Conservation (phyloP, 768 basidiomycete genomes). For the Mrakia frigida region DNA sequence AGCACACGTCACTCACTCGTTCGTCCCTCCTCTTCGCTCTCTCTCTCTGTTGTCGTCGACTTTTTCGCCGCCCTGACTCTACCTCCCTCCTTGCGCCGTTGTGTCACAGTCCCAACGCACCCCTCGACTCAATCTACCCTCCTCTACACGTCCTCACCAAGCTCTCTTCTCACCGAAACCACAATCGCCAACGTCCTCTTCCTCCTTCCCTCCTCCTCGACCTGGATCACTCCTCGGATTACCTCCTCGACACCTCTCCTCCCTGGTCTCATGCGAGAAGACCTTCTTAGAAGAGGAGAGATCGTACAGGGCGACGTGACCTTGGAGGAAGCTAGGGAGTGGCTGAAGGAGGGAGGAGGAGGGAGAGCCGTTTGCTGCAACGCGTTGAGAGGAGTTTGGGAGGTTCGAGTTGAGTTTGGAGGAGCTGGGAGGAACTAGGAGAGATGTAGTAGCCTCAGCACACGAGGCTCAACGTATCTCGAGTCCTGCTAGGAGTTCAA, state of each 20-base stretch:
- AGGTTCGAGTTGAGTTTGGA: slow-evolving; percentile 7
- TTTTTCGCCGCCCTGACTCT: too few relatives aligned
- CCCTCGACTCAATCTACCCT: slow-evolving; percentile 14
- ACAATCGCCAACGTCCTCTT: slow-evolving; percentile 28
- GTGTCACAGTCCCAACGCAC: background rate
- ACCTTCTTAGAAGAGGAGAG: background rate
- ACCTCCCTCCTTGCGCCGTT: too few relatives aligned
- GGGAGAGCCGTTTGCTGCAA: slow-evolving; percentile 22
- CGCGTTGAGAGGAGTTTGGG: slow-evolving; percentile 26
- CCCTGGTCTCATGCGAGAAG: slow-evolving; percentile 9
- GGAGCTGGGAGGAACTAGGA: background rate
- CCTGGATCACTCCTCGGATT: slow-evolving; percentile 20
- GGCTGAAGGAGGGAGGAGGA: slow-evolving; percentile 4
- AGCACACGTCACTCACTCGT: slow-evolving; percentile 1
- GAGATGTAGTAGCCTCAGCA: background rate
- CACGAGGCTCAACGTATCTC: background rate
- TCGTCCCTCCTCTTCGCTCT: background rate
- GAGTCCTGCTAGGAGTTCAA: too few relatives aligned
- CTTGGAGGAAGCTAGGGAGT: background rate
- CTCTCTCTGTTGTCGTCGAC: background rate
- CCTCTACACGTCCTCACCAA: slow-evolving; percentile 4
- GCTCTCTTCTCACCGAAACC: slow-evolving; percentile 14
- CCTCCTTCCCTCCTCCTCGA: slow-evolving; percentile 8
- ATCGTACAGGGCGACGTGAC: background rate
- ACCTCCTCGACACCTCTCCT: slow-evolving; percentile 9